These are phyloP conservation scores for Hyaloperonospora brassicae DNA, from an alignment of 352 stramenopile genomes.

Conservation along the genomic window DNA sequence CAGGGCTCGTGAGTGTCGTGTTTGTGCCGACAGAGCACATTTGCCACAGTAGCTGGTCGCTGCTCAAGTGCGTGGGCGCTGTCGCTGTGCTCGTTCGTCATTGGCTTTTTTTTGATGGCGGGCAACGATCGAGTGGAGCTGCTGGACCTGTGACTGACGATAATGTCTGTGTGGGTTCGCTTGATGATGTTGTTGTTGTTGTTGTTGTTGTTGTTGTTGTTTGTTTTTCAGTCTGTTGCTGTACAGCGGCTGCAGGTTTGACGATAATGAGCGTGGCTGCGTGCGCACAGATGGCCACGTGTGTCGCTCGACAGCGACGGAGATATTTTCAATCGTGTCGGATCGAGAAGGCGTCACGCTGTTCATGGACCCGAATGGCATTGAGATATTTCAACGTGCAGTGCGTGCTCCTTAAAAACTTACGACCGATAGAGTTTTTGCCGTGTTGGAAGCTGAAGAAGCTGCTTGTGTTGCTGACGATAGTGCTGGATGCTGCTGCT, in stretches of 20 bases:
- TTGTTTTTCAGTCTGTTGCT: constrained; percentile 49
- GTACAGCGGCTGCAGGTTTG: constrained; percentile 75
- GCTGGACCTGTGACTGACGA: no score
- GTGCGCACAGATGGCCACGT: constrained; percentile 39
- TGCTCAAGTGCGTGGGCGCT: constrained; percentile 62
- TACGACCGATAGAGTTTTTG: background rate
- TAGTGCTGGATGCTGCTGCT: background rate
- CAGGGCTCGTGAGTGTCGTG: constrained; percentile 71
- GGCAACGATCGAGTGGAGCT: no score
- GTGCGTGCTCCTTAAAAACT: constrained; percentile 23
- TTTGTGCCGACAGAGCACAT: constrained; percentile 68
- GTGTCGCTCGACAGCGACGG: constrained; percentile 66
- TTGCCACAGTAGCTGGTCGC: constrained; percentile 62
- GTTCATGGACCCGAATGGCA: constrained; percentile 77
- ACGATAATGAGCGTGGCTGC: constrained; percentile 57
- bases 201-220: background rate
- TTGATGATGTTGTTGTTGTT: no score
- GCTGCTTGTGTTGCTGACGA: no score
- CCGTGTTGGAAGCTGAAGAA: background rate
- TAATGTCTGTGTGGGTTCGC: no score
- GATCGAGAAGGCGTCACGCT: constrained; percentile 70
- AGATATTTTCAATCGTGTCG: constrained; percentile 81
- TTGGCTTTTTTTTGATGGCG: no score
- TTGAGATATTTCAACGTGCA: constrained; percentile 72
- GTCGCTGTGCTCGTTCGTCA: no score